Conservation (phyloP, 73 alveolate genomes). For the Diophrys sp. region DNA sequence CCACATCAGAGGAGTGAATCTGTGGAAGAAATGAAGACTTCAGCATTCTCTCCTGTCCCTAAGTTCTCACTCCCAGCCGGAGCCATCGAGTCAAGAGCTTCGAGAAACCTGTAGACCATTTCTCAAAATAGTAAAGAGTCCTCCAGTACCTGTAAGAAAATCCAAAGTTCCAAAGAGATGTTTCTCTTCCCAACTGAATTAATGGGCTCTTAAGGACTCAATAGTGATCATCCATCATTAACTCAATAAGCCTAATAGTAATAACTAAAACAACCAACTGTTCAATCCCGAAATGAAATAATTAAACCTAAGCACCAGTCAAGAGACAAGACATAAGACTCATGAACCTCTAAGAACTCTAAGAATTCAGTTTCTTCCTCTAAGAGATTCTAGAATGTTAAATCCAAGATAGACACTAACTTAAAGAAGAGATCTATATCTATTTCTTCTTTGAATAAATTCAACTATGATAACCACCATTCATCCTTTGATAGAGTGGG, state of each 20-base stretch:
- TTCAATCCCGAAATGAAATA: background rate
- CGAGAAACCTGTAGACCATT: background rate
- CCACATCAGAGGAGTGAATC: too few relatives aligned
- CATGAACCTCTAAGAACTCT: background rate
- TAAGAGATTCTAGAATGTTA: background rate
- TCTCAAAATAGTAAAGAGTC: background rate
- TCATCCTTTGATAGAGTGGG: too few relatives aligned
- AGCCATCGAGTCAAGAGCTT: background rate
- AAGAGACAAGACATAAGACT: background rate
- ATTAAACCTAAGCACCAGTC: background rate
- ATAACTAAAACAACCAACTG: too few relatives aligned
- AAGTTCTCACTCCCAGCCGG: too few relatives aligned
- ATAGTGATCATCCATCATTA: too few relatives aligned
- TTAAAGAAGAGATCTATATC: background rate
- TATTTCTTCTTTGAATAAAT: background rate
- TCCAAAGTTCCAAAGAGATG: background rate
- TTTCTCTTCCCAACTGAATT: background rate
- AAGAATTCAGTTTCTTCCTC: background rate
- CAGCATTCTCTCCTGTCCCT: too few relatives aligned
- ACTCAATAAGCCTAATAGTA: too few relatives aligned
- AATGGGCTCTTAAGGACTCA: background rate
- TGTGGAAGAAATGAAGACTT: too few relatives aligned
- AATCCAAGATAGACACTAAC: background rate
- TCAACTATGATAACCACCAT: background rate
- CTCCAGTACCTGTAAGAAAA: background rate